Evolutionary conservation across 768 basidiomycete genomes (phyloP).

Genomic region (Leccinellum luteum): DNA sequence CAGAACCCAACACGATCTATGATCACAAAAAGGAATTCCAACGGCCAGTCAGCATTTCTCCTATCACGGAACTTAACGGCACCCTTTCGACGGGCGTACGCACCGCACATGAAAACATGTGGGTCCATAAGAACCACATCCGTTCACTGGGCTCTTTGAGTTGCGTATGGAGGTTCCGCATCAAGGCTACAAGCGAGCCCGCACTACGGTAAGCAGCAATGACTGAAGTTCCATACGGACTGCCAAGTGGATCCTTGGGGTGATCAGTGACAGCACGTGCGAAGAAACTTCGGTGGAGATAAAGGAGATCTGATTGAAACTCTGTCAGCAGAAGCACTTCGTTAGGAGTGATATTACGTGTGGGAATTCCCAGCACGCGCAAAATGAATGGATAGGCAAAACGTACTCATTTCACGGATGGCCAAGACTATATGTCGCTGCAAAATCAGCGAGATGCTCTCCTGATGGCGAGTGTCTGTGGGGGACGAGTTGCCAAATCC

Average conservation of each 20-base stretch:
- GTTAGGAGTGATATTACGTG: not conserved
- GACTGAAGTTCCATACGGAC: constrained; percentile 69
- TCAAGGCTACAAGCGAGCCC: constrained; percentile 65
- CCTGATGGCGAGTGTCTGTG: constrained; percentile 39
- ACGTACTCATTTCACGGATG: constrained; percentile 67
- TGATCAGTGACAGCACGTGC: constrained; percentile 71
- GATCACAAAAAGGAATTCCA: constrained; percentile 6
- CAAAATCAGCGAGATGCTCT: constrained; percentile 44
- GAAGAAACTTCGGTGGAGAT: constrained; percentile 72
- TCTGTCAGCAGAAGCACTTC: constrained; percentile 15
- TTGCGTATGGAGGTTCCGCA: constrained; percentile 66
- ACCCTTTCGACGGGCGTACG: constrained; percentile 23
- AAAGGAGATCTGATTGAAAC: constrained; percentile 52
- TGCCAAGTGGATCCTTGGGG: constrained; percentile 70
- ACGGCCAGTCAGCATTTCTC: constrained; percentile 12
- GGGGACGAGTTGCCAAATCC: constrained; percentile 57
- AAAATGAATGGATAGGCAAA: not conserved
- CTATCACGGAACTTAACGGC: constrained; percentile 9
- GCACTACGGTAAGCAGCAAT: constrained; percentile 74
- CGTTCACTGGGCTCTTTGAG: constrained; percentile 61
- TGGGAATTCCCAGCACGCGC: not conserved
- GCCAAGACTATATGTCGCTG: constrained; percentile 69
- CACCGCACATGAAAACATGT: constrained; percentile 61
- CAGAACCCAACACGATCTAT: constrained; percentile 67
- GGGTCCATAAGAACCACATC: constrained; percentile 54